Base-by-base conservation (phyloP, 108 stramenopile genomes). In the Nitzschia palea region DNA sequence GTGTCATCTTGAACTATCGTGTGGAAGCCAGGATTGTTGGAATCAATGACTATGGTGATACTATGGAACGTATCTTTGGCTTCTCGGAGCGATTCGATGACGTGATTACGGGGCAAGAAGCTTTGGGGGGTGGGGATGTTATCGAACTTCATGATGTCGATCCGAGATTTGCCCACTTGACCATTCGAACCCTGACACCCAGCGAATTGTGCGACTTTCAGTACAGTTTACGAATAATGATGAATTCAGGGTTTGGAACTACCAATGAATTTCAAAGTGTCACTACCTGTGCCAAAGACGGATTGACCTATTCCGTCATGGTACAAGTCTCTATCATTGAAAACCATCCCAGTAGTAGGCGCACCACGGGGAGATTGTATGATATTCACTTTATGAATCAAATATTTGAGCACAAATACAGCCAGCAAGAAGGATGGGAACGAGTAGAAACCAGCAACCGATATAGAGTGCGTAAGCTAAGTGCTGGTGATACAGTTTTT, bases 221-320 rank as follows among this genome's bases (percentile, higher is more conserved):
- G n/a, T 20, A 48, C n/a, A 48, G 4, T 10, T 20, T 48, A 20
- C 18, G 9, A 20, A 20, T 48, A 10, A 4, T 4, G 15, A 48
- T 48, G 47, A 10, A 8, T 18, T 5, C 15, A 10, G n/a, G 47
- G 18, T 48, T 48, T 48, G 47, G 47, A 48, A 20, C 47, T 48
- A 48, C 47, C 47, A 18, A 18, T 48, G 47, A 20, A 48, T 48
- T 48, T 20, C 47, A 48, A 48, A 48, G 9, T 20, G 47, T 48
- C 4, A 18, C 47, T 12, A 48, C 47, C 5, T 48, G 47, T 18
- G n/a, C 47, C 15, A 48, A 20, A 5, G 47, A 48, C 15, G 47
- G 47, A 12, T 20, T 48, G 47, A 48, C 47, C 4, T 48, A 48
- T 18, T n/a, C 47, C 4, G 22, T 48, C 18, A 5, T 48, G 47